Base-by-base conservation (phyloP, 371 early-diverging fungal genomes). In the Apophysomyces elegans region DNA sequence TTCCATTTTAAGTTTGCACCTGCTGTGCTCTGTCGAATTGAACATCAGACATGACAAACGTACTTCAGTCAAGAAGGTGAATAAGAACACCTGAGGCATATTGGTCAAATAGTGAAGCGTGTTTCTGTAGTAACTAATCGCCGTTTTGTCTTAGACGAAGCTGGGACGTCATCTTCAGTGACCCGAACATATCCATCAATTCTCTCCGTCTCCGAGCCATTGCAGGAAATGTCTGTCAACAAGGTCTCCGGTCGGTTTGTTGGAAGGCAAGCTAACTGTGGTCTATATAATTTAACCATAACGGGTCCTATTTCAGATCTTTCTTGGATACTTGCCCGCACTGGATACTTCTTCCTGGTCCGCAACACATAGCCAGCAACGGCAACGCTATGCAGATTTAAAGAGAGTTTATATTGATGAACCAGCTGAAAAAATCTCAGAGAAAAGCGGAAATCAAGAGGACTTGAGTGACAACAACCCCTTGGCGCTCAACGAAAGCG, bases 381-480 rank as follows among this genome's bases (percentile, higher is more conserved):
- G 95, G 16, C 85, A 86, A 54, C 78, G 82, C 37, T 95, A 93
- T 67, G 74, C 75, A 14, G 84, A 89, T 36, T 76, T 93, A 56
- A 86, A 86, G 66, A 67, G 72, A 56, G 82, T 85, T 50, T 90
- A 86, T 67, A 89, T 93, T 59, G 86, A 86, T n/a, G 88, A 89
- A 62, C 92, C 93, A 0, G 75, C 77, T 45, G 77, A 84, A 45
- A 74, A 59, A 64, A 76, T 69, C 78, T 73, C 61, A 37, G 77
- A 68, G 63, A 74, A 61, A 69, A 74, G 32, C 57, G 78, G 60
- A 39, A 79, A 56, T n/a, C 67, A 70, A 21, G 73, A 69, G 7
- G 86, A 91, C 67, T 76, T 89, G 56, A 82, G 77, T 1, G 80
- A 87, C 44, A 91, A 95, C 69, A 93, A 96, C 69, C 97, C 97